phyloP scores from a whole-genome alignment of 106 monocot species.

The Ottelia alismoides region DNA sequence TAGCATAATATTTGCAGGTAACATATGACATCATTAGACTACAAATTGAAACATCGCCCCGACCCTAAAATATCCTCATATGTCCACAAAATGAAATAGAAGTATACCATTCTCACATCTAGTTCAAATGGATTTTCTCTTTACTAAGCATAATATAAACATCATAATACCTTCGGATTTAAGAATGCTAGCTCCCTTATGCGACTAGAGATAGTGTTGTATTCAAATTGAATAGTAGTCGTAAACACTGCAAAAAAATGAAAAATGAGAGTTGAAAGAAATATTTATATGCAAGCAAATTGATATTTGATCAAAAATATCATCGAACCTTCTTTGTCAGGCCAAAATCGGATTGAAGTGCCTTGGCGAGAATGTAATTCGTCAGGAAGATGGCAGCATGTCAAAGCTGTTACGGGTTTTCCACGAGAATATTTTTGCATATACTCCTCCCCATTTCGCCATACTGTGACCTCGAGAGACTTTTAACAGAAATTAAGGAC shows the following conservation, averaged over 20 bases:
- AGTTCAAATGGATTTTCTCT: neutral
- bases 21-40: too few species aligned
- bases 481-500: too few species aligned
- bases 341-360: slow-evolving; percentile 77
- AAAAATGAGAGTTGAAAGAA: neutral
- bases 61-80: too few species aligned
- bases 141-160: neutral
- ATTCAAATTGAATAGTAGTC: slow-evolving; percentile 60
- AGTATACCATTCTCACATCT: too few species aligned
- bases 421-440: slow-evolving; percentile 65
- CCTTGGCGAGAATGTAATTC: slow-evolving; percentile 40
- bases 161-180: slow-evolving; percentile 56
- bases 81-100: too few species aligned
- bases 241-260: slow-evolving; percentile 55
- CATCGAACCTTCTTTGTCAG: slow-evolving; percentile 63
- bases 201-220: slow-evolving; percentile 67
- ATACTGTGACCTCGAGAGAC: slow-evolving; percentile 87
- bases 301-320: neutral
- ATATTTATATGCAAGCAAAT: neutral
- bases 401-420: slow-evolving; percentile 57
- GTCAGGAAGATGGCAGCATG: slow-evolving; percentile 17
- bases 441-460: slow-evolving; percentile 74
- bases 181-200: too few species aligned
- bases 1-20: too few species aligned
- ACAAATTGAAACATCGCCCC: too few species aligned